Base-by-base conservation (phyloP, 2,329 filamentous ascomycete species). In the Cladosporium sp. region DNA sequence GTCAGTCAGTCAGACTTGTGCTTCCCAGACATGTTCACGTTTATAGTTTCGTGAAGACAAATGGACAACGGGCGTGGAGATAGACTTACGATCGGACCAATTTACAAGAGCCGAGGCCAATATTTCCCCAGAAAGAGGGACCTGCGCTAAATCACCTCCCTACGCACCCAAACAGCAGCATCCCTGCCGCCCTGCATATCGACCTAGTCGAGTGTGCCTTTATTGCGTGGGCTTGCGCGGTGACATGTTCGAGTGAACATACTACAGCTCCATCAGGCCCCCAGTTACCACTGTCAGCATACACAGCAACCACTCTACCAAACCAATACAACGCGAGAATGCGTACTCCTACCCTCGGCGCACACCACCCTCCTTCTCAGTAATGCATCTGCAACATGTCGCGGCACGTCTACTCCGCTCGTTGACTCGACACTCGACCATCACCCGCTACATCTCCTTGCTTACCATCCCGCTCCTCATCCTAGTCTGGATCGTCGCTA, bases 401-500 rank as follows among this genome's bases (percentile, higher is more conserved):
- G 56, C 55, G 57, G 55, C 63, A 53, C 63, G 57, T 26, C 44
- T 59, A 28, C 21, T 53, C 49, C 63, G 57, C 55, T 49, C 28
- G n/a, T 29, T 65, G 57, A 60, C 63, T 16, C 55, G 63, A 53
- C 63, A 46, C 8, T 65, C 56, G 33, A 44, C 64, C 35, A 33
- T 62, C 21, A 37, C 50, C 28, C 57, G 58, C 21, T 60, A 62
- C 31, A 14, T 66, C 50, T 66, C 64, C 64, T 37, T 62, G 11
- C 29, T 53, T 16, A 40, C 57, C 18, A 55, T 67, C 21, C 57
- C 93, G 75, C n/a, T 63, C 7, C 91, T 94, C 72, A 57, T 71
- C 18, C 16, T 74, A 1, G 66, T 93, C 55, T 99, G 95, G 94
- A 72, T 93, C 49, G 77, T 91, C 26, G 84, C 91, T 23, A 73